phyloP scores from a whole-genome alignment of 148 eudicot species.

The Agrostemma githago region DNA sequence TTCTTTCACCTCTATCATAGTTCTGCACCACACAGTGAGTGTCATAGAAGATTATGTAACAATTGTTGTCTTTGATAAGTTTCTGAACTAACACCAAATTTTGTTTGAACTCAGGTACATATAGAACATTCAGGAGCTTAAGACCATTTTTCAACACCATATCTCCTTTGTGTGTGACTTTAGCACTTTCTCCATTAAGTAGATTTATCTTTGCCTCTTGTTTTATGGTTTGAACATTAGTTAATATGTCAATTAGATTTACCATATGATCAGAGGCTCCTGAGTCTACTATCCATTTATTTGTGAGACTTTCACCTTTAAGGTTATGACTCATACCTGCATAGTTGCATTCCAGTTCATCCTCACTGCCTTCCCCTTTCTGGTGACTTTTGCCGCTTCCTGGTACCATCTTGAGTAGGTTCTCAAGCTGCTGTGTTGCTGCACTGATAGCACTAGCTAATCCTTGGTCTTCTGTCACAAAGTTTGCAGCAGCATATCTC shows the following conservation, averaged over 20 bases:
- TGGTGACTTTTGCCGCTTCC: background rate
- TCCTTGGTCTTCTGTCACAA: background rate
- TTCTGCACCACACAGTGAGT: too few species aligned
- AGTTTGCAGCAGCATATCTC: background rate
- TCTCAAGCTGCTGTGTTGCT: background rate
- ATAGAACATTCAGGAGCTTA: background rate
- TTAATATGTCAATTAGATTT: background rate
- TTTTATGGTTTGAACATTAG: background rate
- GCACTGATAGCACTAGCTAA: background rate
- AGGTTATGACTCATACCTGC: background rate
- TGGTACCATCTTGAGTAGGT: background rate
- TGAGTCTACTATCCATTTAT: too few species aligned
- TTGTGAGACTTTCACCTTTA: background rate
- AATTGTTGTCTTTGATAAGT: too few species aligned
- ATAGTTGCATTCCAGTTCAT: background rate
- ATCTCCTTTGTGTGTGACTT: background rate
- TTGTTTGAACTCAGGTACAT: too few species aligned
- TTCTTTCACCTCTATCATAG: too few species aligned
- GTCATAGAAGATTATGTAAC: too few species aligned
- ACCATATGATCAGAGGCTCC: too few species aligned
- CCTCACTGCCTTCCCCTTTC: background rate
- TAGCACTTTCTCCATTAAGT: background rate
- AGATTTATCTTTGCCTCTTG: background rate
- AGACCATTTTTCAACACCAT: background rate
- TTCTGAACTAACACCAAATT: too few species aligned